Evolutionary conservation across 805 yeast species (phyloP), one percentile per base, ranked within the genome.

Genomic region (Yarrowia sp.): DNA sequence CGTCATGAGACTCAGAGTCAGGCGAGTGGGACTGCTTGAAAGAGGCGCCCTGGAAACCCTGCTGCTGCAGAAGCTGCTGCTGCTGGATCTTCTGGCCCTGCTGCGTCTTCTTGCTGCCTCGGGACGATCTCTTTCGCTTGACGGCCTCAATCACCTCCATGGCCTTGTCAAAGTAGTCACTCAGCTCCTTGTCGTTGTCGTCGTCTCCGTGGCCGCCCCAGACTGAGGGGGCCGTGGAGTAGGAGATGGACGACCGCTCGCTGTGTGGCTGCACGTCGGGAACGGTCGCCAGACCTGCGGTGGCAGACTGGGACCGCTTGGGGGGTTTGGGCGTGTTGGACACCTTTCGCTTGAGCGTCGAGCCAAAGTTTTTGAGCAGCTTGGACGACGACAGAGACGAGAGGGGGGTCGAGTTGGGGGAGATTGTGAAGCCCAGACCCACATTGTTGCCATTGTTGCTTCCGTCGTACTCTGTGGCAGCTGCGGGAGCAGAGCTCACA

Each of bases 61-160:
- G 46, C 19, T 19, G 53, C 41, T 45, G 48, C 48, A 16, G 52
- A 10, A 32, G 49, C 41, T 59, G 52, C 32, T 55, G 49, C 49
- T 58, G 64, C 43, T 26, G 32, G 32, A 26, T 26, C 32, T 26
- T 26, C 3, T 26, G 32, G 32, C 32, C 32, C 41, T 59, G 52
- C 36, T 56, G 52, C 52, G 45, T 42, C 35, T 42, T 41, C 45
- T 65, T 65, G 50, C 14, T 65, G 50, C 52, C 50, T 35, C 50
- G 41, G 7, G 65, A 59, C 52, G 50, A 42, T 53, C 68, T 49
- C 38, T 63, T 63, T 11, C 61, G 59, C 19, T 52, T 65, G 42
- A 65, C 68, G 43, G 68, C 63, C 36, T 65, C 68, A 32, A 65
- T 50, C 16, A 65, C 68, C 50, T 52, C 61, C 68, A 65, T 65